Base-by-base conservation (phyloP, 1,284 basidiomycete genomes). In the Sanguinoderma infundibulare region DNA sequence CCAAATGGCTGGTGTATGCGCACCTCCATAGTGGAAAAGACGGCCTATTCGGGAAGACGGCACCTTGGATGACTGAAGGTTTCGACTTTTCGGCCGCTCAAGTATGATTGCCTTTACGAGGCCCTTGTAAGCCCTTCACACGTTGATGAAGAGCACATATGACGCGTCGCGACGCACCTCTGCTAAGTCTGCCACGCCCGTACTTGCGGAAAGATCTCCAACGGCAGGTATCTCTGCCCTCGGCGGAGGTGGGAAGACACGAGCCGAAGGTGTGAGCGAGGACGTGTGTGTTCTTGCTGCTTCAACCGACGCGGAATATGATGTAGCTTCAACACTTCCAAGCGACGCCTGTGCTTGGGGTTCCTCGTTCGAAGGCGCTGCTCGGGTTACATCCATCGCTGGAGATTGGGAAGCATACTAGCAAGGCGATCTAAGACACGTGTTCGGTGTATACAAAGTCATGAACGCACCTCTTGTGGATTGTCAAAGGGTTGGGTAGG, bases 21-120 rank as follows among this genome's bases (percentile, higher is more conserved):
- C 70, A 91, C 95, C 93, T 71, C 96, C 96, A 64, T 98, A 98
- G 71, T 98, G 96, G 67, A 98, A 92, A 12, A 98, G 72, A 17
- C 96, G 83, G 1, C 93, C 95, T 22, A 98, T 82, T 6, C 91
- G 85, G 0, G 95, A 96, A 0, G 94, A 92, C 8, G 96, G 96
- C 0, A 98, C 95, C 70, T 85, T 89, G 1, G 93, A 95, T 0
- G 92, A 86, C 67, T 87, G 86, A 3, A 94, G 76, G 22, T 81
- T 81, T n/a, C 85, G 83, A 26, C 68, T 61, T 10, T 72, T 70
- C 28, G 67, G 64, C 2, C 35, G 49, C 5, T 49, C 56, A 22
- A 53, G 36, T 1, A 36, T 3, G 5, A 60, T 12, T 7, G 49
- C 28, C 56, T 67, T 34, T 26, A 22, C n/a, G 24, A n/a, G 10